Evolutionary conservation across 805 yeast species (phyloP).

Genomic region (Ogataea kodamae): DNA sequence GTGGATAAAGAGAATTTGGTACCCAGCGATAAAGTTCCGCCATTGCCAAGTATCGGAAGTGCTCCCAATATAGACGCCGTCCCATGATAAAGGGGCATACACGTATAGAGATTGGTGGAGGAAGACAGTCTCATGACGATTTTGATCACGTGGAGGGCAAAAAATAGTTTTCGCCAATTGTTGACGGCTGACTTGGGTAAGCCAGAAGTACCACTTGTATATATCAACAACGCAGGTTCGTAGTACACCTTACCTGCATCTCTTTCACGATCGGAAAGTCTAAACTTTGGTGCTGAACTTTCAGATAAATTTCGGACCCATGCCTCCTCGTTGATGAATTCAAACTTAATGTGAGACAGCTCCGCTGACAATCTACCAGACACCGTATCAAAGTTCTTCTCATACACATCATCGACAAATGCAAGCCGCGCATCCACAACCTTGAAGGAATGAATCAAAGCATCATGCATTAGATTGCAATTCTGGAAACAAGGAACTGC

Average conservation of each 20-base stretch:
- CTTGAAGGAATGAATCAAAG: constrained; percentile 76
- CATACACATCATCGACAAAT: constrained; percentile 67
- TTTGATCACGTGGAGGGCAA: constrained; percentile 71
- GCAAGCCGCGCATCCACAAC: constrained; percentile 62
- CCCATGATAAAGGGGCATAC: constrained; percentile 95
- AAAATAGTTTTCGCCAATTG: constrained; percentile 81
- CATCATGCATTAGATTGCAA: constrained; percentile 68
- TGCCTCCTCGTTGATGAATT: constrained; percentile 20
- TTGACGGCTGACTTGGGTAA: constrained; percentile 90
- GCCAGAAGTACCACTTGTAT: constrained; percentile 94
- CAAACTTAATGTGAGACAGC: constrained; percentile 29
- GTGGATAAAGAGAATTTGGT: constrained; percentile 78
- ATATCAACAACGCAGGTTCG: constrained; percentile 69
- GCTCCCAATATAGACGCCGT: constrained; percentile 88
- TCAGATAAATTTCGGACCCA: constrained; percentile 15
- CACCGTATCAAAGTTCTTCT: constrained; percentile 43
- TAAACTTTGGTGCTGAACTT: constrained; percentile 40
- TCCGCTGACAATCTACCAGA: constrained; percentile 33
- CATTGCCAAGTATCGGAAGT: constrained; percentile 54
- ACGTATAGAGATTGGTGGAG: constrained; percentile 66
- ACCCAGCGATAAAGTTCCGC: constrained; percentile 75
- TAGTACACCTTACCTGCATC: constrained; percentile 55
- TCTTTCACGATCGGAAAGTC: constrained; percentile 57
- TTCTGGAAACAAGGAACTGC: constrained; percentile 86
- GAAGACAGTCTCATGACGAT: constrained; percentile 57